phyloP scores from a whole-genome alignment of 2,329 filamentous ascomycete species.

The Mycosphaerelloides madeirae region DNA sequence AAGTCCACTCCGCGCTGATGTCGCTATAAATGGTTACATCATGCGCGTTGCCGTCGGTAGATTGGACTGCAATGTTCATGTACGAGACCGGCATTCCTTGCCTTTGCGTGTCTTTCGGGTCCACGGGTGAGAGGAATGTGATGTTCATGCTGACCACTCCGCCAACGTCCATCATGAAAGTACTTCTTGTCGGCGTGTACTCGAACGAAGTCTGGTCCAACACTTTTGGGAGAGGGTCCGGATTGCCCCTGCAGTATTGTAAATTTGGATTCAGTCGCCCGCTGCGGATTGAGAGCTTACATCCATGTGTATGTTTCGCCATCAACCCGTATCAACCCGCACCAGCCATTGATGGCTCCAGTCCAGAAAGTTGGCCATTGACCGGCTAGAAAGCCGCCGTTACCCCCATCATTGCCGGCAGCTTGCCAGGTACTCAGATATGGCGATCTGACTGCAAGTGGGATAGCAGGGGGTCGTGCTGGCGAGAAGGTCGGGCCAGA shows the following conservation, averaged over 20 bases:
- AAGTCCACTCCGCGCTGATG: conserved; percentile 63
- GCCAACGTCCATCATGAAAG: conserved; percentile 62
- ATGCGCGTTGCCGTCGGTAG: conserved; percentile 59
- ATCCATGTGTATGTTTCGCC: conserved; percentile 62
- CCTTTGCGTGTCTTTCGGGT: conserved; percentile 59
- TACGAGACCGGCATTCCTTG: conserved; percentile 70
- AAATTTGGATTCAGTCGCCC: not conserved
- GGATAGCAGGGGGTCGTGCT: conserved; percentile 62
- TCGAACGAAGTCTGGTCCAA: conserved; percentile 60
- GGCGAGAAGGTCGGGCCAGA: conserved; percentile 51
- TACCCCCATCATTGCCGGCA: conserved; percentile 55
- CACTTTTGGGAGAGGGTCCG: conserved; percentile 39
- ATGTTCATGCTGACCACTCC: conserved; percentile 60
- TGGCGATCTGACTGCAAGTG: conserved; percentile 68
- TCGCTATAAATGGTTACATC: conserved; percentile 68
- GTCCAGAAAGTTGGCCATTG: conserved; percentile 64
- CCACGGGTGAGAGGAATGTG: conserved; percentile 67
- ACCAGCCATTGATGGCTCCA: conserved; percentile 58
- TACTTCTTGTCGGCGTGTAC: conserved; percentile 68
- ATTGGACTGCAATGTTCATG: conserved; percentile 58
- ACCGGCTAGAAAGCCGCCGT: conserved; percentile 63
- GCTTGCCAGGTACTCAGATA: conserved; percentile 69
- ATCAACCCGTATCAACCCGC: conserved; percentile 66
- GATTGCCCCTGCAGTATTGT: conserved; percentile 46
- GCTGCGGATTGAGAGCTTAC: conserved; percentile 22